Evolutionary conservation across 768 basidiomycete genomes (phyloP), one percentile per base, ranked within the genome.

Genomic region (Tricholoma hemisulphureum): DNA sequence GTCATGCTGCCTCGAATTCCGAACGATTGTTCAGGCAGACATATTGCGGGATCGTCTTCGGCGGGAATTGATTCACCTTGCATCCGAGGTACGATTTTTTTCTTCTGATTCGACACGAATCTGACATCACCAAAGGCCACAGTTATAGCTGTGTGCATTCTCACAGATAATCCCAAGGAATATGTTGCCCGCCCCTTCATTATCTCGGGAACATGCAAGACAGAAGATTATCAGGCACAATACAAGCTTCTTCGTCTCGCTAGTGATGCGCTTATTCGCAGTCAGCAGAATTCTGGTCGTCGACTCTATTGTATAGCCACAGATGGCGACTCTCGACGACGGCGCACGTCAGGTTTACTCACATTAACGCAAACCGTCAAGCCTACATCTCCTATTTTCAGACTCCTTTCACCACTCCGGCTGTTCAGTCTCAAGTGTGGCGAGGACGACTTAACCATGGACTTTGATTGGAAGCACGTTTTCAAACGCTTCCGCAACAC

Each of bases 391-490:
- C 34, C 34, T 13, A 35, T 35, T 35, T 35, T 35, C 11, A 14
- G 2, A 11, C 11, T 9, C 34, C 34, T 35, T 13, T 35, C 8
- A 13, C 34, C 34, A 11, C 34, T 35, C 34, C 11, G 9, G 8
- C 34, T 35, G 34, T 35, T 35, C 34, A 35, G 11, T 35, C 34
- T 35, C 34, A 35, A 35, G 34, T 66, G 66, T 31, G 71, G 72
- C 6, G 50, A 58, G 9, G 61, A 73, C 48, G 69, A 70, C 20
- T 26, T 71, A 10, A 69, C 69, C 1, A 35, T 56, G 14, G 72
- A 73, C 48, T 70, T 69, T 41, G 69, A 73, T 51, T 70, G 61
- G 46, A 69, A 69, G 39, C 72, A 74, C 53, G 58, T 68, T 34
- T 51, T 71, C 16, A 71, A 73, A 55, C 64, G 69, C 23, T 51